Evolutionary conservation across 179 eudicot genomes (phyloP).

Genomic region (Gypsophila paniculata): DNA sequence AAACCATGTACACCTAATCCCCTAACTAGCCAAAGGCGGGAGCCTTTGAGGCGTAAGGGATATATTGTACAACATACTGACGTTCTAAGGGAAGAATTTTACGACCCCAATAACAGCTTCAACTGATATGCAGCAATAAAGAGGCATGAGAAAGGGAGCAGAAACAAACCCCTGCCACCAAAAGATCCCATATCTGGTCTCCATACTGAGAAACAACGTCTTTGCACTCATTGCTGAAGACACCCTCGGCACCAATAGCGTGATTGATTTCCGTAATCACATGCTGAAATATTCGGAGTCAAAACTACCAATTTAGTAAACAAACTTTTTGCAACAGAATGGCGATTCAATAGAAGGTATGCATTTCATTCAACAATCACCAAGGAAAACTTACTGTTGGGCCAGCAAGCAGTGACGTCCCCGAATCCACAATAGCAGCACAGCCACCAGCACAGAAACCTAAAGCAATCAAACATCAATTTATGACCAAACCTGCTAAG

Average conservation of each 20-base stretch:
- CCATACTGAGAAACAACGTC: conserved; percentile 63
- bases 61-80: neutral
- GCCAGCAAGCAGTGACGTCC: conserved; percentile 83
- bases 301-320: conserved; percentile 5
- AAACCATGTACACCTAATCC: neutral
- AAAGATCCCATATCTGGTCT: conserved; percentile 77
- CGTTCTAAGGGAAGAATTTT: neutral
- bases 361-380: neutral
- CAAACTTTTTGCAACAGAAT: neutral
- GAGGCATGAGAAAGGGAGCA: conserved; percentile 6
- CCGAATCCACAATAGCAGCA: conserved; percentile 83
- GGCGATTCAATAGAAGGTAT: neutral
- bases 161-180: conserved; percentile 62
- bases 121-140: neutral
- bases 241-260: conserved; percentile 84
- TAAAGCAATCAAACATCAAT: conserved; percentile 23
- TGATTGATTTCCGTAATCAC: conserved; percentile 75
- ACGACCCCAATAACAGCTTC: neutral
- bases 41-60: neutral
- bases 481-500: neutral
- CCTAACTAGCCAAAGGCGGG: neutral
- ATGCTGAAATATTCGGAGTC: conserved; percentile 40
- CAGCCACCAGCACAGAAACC: conserved; percentile 79
- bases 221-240: conserved; percentile 71
- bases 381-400: conserved; percentile 57